These are phyloP conservation scores for Hygrophoropsis aurantiaca DNA, from an alignment of 768 basidiomycete species.

Conservation along the genomic window DNA sequence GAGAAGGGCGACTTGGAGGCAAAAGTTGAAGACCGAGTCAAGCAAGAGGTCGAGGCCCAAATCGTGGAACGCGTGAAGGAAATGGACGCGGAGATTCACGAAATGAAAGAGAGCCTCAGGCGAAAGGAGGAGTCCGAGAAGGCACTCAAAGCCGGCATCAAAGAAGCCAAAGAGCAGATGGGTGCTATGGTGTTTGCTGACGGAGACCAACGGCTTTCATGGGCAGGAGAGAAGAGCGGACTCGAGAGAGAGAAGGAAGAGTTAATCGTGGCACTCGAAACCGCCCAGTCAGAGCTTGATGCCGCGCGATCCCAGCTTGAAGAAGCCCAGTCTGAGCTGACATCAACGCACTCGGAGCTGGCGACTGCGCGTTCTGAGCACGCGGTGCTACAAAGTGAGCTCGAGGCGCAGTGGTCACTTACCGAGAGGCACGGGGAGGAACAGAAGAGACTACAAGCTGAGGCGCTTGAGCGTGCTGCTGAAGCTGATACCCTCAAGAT, in stretches of 20 bases:
- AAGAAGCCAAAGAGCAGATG: constrained; percentile 59
- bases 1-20: constrained; percentile 54
- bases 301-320: constrained; percentile 34
- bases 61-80: constrained; percentile 45
- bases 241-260: constrained; percentile 39
- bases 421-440: constrained; percentile 57
- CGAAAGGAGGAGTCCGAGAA: constrained; percentile 53
- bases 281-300: constrained; percentile 6
- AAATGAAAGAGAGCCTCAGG: constrained; percentile 45
- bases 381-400: constrained; percentile 53
- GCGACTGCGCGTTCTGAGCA: constrained; percentile 43
- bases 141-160: constrained; percentile 52
- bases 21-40: constrained; percentile 40
- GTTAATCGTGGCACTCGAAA: too few relatives aligned
- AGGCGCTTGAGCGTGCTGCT: constrained; percentile 33
- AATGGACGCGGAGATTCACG: constrained; percentile 13
- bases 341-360: constrained; percentile 15
- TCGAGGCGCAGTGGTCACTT: constrained; percentile 71
- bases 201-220: constrained; percentile 16
- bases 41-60: constrained; percentile 50
- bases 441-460: constrained; percentile 38
- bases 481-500: constrained; percentile 22
- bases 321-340: constrained; percentile 39
- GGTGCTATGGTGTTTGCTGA: constrained; percentile 51
- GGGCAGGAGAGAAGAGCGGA: constrained; percentile 41